Evolutionary conservation across 2,329 filamentous ascomycete species (phyloP), one percentile per base, ranked within the genome.

Genomic region (Monilinia aucupariae): DNA sequence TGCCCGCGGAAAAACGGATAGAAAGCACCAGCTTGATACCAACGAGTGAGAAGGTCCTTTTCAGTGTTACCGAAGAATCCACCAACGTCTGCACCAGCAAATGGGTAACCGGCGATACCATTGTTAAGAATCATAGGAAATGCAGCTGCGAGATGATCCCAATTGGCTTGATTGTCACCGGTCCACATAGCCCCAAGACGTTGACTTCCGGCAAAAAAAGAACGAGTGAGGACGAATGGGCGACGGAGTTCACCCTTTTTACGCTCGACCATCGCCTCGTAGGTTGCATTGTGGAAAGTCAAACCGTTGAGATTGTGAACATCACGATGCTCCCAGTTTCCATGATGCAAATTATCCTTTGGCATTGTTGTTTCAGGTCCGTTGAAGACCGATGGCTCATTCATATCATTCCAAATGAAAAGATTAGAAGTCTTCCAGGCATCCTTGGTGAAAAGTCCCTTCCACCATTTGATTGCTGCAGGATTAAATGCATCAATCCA

Each of bases 371-470:
- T 96, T 76, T 99, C 94, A 0, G 94, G 94, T 0, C 94, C 94
- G 74, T 97, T 97, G 80, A 99, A 99, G 1, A 99, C 94, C 0
- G 94, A 97, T 0, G 94, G 94, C 78, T 99, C 94, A 74, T 97
- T 97, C 94, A 99, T 99, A 75, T 99, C 94, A 75, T 99, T 99
- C 94, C 94, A 99, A 71, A 99, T 85, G 76, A 91, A 97, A 0
- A 91, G 88, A 75, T 97, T 99, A 1, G 91, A 91, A 54, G 92
- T 92, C 75, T 91, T 90, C 82, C 97, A 99, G 48, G 79, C 83
- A 73, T 91, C 86, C 69, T 96, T 97, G 71, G 89, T 88, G 82
- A 96, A 97, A 13, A 97, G 82, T 3, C 81, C 78, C 69, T 86
- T 89, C 93, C 94, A 99, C 94, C 94, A 99, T 66, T 89, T 85